Evolutionary conservation across 1,284 basidiomycete species (phyloP).

Genomic region (Ceratobasidium sp.): DNA sequence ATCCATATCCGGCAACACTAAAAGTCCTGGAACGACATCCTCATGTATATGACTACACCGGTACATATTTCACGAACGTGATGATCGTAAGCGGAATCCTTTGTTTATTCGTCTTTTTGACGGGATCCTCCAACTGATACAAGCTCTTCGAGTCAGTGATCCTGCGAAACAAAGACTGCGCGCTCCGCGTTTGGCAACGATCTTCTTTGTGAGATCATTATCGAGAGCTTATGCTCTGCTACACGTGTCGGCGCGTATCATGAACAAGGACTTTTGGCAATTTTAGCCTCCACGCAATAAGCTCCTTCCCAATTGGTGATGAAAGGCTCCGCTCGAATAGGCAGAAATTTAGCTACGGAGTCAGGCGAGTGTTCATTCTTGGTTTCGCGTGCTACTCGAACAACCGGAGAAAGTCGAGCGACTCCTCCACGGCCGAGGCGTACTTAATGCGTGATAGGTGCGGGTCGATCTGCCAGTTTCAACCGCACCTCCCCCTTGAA

Average conservation of each 20-base stretch:
- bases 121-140: conserved; percentile 13
- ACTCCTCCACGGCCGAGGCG: conserved; percentile 14
- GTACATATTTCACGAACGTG: conserved; percentile 23
- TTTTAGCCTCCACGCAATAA: conserved; percentile 32
- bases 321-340: conserved; percentile 26
- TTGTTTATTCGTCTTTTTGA: conserved; percentile 41
- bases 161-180: conserved; percentile 36
- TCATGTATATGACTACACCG: neutral
- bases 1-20: neutral
- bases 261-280: conserved; percentile 33
- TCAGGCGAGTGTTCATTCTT: conserved; percentile 37
- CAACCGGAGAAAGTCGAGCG: conserved; percentile 18
- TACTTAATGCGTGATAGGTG: conserved; percentile 18
- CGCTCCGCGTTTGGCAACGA: conserved; percentile 25
- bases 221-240: conserved; percentile 9
- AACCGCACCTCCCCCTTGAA: conserved; percentile 18
- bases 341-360: conserved; percentile 28
- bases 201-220: conserved; percentile 36
- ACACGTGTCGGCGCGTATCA: neutral
- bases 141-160: conserved; percentile 2
- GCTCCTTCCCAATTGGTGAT: conserved; percentile 31
- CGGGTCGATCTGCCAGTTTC: conserved; percentile 13
- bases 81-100: conserved; percentile 16
- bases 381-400: conserved; percentile 26
- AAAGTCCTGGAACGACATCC: neutral